Evolutionary conservation across 225 moss, liverwort and hornwort genomes (phyloP), one percentile per base, ranked within the genome.

Genomic region (Antitrichia curtipendula): DNA sequence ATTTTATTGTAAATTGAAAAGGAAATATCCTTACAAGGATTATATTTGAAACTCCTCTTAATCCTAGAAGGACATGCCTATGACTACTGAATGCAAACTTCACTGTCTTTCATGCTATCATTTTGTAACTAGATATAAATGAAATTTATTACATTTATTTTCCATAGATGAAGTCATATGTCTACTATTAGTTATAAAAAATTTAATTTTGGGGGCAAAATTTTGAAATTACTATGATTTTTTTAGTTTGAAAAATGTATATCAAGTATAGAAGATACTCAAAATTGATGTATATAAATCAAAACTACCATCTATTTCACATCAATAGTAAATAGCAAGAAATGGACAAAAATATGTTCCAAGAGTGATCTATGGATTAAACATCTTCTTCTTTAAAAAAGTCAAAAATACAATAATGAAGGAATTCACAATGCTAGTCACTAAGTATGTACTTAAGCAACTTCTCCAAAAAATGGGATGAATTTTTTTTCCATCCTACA

Each of bases 61-160:
- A 22, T 0, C 4, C 0, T n/a, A 4, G 4, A 12, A n/a, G 2
- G 66, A 1, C 6, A 36, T 18, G 10, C 0, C 12, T 0, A n/a
- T 21, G 7, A 66, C 21, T 11, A 22, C 0, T 38, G 0, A 66
- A 66, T 38, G 38, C 38, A 68, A 68, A 8, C 4, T 0, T 38
- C 23, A 8, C 38, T 38, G 8, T 23, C 1, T 13, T 23, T 68
- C 1, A 38, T 66, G 22, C 0, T 68, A 0, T 13, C 23, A 38
- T 38, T 23, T 68, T 38, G 7, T 23, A 68, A 38, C 0, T 7
- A 23, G 4, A 68, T 68, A 38, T 23, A 20, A 38, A 68, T 68
- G 23, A 38, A 66, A 3, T 9, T 12, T 61, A 7, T 16, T 4
- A 60, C 6, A 4, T 20, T 36, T 36, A 38, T 12, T 23, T 68